These are phyloP conservation scores for Cicer judaicum DNA, from an alignment of 306 rosid genomes.

Conservation along the genomic window DNA sequence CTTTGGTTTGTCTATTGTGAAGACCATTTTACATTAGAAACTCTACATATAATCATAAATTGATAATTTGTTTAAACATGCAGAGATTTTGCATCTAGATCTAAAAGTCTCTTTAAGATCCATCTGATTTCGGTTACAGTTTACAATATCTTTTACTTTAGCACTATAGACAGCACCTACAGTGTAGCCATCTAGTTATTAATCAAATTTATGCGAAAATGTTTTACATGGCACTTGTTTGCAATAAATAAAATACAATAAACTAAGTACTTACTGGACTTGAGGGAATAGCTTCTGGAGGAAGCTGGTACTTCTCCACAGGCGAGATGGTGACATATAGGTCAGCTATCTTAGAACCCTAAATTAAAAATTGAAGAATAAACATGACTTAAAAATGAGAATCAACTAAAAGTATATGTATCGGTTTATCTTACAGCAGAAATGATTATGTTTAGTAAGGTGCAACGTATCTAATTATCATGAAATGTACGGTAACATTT, in stretches of 20 bases:
- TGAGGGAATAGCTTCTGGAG: slow-evolving; percentile 67
- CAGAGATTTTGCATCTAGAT: slow-evolving; percentile 26
- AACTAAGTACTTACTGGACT: slow-evolving; percentile 58
- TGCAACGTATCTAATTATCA: neutral
- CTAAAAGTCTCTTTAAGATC: neutral
- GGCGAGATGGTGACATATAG: slow-evolving; percentile 63
- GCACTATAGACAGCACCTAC: too few species aligned
- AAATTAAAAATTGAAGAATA: slow-evolving; percentile 23
- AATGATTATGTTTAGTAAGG: neutral
- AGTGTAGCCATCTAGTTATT: too few species aligned
- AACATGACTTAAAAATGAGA: slow-evolving; percentile 19
- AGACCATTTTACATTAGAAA: slow-evolving; percentile 36
- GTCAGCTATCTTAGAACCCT: slow-evolving; percentile 78
- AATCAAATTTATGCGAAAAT: too few species aligned
- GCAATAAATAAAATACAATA: slow-evolving; percentile 14
- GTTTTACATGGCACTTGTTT: too few species aligned
- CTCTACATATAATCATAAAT: slow-evolving; percentile 24
- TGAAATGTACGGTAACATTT: slow-evolving; percentile 10
- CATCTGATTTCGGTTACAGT: neutral
- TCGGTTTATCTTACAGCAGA: slow-evolving; percentile 3
- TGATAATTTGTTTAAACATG: neutral
- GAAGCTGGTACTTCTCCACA: slow-evolving; percentile 74
- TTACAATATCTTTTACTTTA: neutral
- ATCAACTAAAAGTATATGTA: slow-evolving; percentile 11
- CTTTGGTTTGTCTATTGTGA: slow-evolving; percentile 54